Conservation (phyloP, 2,329 filamentous ascomycete species). For the Colletotrichum eremochloae region DNA sequence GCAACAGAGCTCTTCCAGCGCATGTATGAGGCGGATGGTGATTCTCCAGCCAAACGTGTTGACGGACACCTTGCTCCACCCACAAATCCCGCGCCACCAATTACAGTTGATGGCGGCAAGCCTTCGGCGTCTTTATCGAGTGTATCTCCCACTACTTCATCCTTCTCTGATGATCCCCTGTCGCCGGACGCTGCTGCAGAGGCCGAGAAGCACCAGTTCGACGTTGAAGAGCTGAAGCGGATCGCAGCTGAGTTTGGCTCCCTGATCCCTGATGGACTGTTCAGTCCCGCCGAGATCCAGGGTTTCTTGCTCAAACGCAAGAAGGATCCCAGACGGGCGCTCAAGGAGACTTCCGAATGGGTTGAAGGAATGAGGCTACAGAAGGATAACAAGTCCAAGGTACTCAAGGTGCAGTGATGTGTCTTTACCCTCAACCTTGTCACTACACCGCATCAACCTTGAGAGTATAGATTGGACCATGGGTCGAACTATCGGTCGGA, state of each 20-base stretch:
- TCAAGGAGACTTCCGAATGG: conserved; percentile 67
- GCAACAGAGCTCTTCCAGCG: conserved; percentile 70
- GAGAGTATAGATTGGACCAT: neutral
- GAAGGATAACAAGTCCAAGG: conserved; percentile 64
- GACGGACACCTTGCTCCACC: conserved; percentile 32
- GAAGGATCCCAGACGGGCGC: conserved; percentile 67
- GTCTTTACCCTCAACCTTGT: neutral
- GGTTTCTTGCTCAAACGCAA: conserved; percentile 75
- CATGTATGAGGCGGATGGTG: conserved; percentile 67
- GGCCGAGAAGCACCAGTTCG: conserved; percentile 39
- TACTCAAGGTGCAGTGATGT: conserved; percentile 61
- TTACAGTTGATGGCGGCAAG: conserved; percentile 21
- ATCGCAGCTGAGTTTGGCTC: conserved; percentile 65
- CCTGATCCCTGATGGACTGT: conserved; percentile 64
- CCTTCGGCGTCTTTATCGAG: conserved; percentile 14
- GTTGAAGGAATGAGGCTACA: conserved; percentile 64
- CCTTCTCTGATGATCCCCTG: neutral
- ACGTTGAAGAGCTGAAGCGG: conserved; percentile 54
- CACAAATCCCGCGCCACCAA: conserved; percentile 21
- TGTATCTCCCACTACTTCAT: neutral
- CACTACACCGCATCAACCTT: neutral
- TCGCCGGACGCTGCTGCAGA: neutral
- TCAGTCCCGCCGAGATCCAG: conserved; percentile 74
- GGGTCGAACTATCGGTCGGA: no score
- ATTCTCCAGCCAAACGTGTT: conserved; percentile 31